Percentiles rank a stretch among this genome's conserved stretches.
Evolutionary conservation across 371 early-diverging fungal genomes (phyloP).

Genomic region (Catenaria anguillulae): DNA sequence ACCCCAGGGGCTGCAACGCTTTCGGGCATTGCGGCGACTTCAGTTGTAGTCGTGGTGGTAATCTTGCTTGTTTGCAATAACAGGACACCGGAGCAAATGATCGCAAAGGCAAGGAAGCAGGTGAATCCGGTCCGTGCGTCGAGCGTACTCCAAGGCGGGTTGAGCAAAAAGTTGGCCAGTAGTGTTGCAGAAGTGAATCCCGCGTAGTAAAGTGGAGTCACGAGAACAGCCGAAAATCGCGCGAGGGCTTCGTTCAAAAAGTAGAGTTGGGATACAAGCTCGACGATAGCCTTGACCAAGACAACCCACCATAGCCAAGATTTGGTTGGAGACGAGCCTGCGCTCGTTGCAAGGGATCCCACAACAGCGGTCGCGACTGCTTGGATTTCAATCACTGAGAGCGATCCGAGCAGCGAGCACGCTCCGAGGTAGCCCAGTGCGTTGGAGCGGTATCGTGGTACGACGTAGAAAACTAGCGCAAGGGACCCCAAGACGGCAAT

Average conservation of each 20-base stretch:
- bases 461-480: slow-evolving; percentile 6
- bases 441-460: slow-evolving; percentile 1
- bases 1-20: not conserved
- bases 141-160: slow-evolving; percentile 5
- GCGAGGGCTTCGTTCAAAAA: slow-evolving; percentile 30
- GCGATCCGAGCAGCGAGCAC: slow-evolving; percentile 10
- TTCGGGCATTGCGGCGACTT: not conserved
- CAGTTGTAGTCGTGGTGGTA: not conserved
- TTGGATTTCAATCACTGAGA: slow-evolving; percentile 12
- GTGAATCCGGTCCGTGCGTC: not conserved
- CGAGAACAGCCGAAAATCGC: slow-evolving; percentile 29
- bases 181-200: slow-evolving; percentile 35
- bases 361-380: slow-evolving; percentile 31
- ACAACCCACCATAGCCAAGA: slow-evolving; percentile 25
- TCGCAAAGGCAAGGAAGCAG: not conserved
- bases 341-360: slow-evolving; percentile 18
- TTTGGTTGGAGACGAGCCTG: slow-evolving; percentile 7
- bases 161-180: slow-evolving; percentile 26
- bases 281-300: slow-evolving; percentile 20
- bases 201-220: slow-evolving; percentile 40
- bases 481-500: not conserved
- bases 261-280: slow-evolving; percentile 24
- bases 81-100: not conserved
- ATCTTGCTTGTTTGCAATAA: slow-evolving; percentile 3
- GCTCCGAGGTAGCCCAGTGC: slow-evolving; percentile 11